Conservation (phyloP, 2,329 filamentous ascomycete species). For the Torrubiella hemipterigena region DNA sequence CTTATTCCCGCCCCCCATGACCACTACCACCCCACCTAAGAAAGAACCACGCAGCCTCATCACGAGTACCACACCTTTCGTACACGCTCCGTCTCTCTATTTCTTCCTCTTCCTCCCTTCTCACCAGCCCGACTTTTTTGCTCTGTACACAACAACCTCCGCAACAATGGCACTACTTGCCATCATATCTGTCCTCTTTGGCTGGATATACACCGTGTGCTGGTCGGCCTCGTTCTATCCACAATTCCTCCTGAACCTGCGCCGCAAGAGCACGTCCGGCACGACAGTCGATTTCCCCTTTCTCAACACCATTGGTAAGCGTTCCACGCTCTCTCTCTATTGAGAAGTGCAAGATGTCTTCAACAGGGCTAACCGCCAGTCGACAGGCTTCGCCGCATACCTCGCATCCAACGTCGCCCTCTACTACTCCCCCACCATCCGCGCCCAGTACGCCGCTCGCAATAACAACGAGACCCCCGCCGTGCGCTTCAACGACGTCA, state of each 20-base stretch:
- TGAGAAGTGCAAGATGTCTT: neutral
- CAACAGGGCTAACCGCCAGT: neutral
- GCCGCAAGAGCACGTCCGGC: conserved; percentile 65
- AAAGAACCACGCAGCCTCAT: too few species aligned
- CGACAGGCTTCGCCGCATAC: conserved; percentile 60
- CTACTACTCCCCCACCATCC: conserved; percentile 67
- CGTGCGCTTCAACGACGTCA: conserved; percentile 80
- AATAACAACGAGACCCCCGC: conserved; percentile 68
- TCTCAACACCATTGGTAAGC: conserved; percentile 51
- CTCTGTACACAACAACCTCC: neutral
- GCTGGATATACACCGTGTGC: conserved; percentile 63
- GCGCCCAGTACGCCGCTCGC: conserved; percentile 70
- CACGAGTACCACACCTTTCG: too few species aligned
- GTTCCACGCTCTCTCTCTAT: neutral
- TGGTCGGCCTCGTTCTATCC: conserved; percentile 93
- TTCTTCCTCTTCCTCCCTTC: too few species aligned
- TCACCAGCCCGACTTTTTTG: neutral
- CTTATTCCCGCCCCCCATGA: too few species aligned
- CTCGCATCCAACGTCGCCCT: conserved; percentile 63
- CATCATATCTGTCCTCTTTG: conserved; percentile 46
- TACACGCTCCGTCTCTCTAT: too few species aligned
- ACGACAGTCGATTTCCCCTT: conserved; percentile 81
- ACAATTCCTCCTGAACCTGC: conserved; percentile 70
- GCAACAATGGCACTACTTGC: conserved; percentile 26
- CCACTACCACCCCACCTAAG: too few species aligned